Percentiles rank a stretch among this genome's conserved stretches.
phyloP scores from a whole-genome alignment of 2,329 filamentous ascomycete genomes.

The Fusarium odoratissimum region DNA sequence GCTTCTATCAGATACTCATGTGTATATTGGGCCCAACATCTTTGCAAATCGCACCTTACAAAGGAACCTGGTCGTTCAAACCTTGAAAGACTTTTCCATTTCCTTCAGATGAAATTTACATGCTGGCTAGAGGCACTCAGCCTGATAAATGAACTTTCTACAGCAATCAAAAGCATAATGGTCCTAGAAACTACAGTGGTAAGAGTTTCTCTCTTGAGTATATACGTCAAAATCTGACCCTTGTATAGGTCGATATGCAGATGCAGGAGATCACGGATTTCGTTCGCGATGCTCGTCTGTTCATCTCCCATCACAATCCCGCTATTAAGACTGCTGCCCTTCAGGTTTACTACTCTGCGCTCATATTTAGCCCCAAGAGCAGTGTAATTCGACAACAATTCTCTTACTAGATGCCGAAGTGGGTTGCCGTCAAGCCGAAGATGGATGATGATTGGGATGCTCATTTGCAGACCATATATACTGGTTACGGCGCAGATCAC shows the following conservation, averaged over 20 bases:
- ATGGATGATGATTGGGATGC: too few relatives aligned
- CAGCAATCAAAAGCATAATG: neutral
- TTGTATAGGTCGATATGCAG: accelerated
- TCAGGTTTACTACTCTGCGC: accelerated
- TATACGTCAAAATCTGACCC: accelerated
- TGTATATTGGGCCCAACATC: accelerated
- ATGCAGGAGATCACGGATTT: neutral
- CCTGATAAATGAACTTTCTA: accelerated
- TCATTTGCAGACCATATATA: too few relatives aligned
- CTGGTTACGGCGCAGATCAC: too few relatives aligned
- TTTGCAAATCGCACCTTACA: accelerated
- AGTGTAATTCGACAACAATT: accelerated
- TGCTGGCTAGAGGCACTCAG: neutral
- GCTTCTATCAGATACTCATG: accelerated
- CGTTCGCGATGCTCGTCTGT: accelerated
- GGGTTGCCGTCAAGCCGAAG: too few relatives aligned
- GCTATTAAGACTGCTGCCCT: accelerated
- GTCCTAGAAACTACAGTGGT: accelerated
- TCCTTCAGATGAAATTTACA: accelerated
- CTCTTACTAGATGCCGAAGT: too few relatives aligned
- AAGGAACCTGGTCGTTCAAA: accelerated
- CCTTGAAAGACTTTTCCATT: accelerated
- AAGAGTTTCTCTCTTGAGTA: accelerated
- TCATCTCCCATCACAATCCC: accelerated
- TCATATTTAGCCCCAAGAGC: accelerated